Percentiles rank a stretch among this genome's conserved stretches.
These are phyloP conservation scores for Emergomyces pasteurianus DNA, from an alignment of 2,329 filamentous ascomycete genomes.

Conservation along the genomic window DNA sequence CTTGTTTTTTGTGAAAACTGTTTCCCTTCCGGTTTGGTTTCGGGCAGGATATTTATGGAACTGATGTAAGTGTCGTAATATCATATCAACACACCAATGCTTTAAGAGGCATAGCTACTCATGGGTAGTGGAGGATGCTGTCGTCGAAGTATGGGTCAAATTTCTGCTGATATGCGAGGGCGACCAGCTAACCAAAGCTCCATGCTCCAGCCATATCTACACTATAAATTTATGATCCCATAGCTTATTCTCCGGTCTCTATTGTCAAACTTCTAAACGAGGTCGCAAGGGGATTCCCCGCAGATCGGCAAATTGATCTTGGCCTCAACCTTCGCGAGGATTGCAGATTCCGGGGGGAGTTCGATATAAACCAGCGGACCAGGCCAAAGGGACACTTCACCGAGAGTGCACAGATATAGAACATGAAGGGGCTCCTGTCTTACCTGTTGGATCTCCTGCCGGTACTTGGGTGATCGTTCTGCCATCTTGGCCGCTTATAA, in stretches of 20 bases:
- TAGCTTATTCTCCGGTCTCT: background rate
- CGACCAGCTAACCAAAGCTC: background rate
- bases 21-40: background rate
- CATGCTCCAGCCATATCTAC: background rate
- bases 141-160: background rate
- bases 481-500: slow-evolving; percentile 44
- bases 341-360: background rate
- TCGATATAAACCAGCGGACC: background rate
- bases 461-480: slow-evolving; percentile 73
- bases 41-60: background rate
- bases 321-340: background rate
- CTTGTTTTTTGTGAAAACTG: background rate
- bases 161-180: background rate
- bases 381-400: background rate
- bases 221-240: background rate
- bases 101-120: background rate
- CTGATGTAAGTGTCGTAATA: background rate
- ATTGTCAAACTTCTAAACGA: background rate
- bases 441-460: slow-evolving; percentile 97
- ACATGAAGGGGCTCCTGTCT: slow-evolving; percentile 23
- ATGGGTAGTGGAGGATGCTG: background rate
- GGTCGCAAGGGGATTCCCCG: background rate
- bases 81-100: background rate
- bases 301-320: background rate
- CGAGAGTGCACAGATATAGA: background rate